Evolutionary conservation across 1,139 yeast species (phyloP).

Genomic region (Nakaseomyces uthaithaninus): DNA sequence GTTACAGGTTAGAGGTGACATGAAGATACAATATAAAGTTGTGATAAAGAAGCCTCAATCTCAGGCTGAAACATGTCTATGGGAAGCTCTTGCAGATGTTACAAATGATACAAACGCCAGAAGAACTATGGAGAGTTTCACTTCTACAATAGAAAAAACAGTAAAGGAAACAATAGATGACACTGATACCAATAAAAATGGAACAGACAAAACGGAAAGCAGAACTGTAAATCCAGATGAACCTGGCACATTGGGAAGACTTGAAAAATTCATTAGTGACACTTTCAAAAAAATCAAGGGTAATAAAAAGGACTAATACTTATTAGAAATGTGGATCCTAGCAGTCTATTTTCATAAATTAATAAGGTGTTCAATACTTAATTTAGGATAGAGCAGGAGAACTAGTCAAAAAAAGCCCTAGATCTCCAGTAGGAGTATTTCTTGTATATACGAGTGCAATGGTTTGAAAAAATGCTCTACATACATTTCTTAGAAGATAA

Average conservation of each 20-base stretch:
- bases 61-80: conserved; percentile 82
- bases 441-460: conserved; percentile 1
- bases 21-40: conserved; percentile 68
- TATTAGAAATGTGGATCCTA: no score
- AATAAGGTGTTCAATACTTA: no score
- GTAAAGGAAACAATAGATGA: conserved; percentile 11
- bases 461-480: neutral
- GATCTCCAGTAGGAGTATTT: no score
- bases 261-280: conserved; percentile 55
- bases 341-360: no score
- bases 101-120: conserved; percentile 73
- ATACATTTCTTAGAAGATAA: neutral
- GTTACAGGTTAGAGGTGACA: conserved; percentile 54
- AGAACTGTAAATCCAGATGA: conserved; percentile 32
- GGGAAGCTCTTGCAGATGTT: conserved; percentile 93
- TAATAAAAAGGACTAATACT: conserved; percentile 17
- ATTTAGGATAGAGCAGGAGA: no score
- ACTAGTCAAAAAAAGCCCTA: no score
- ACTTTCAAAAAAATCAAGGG: conserved; percentile 50
- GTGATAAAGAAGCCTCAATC: conserved; percentile 67
- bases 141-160: conserved; percentile 16
- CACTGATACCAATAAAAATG: conserved; percentile 10
- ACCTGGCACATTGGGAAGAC: conserved; percentile 50
- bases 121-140: conserved; percentile 34
- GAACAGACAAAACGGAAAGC: conserved; percentile 1